Evolutionary conservation across 768 basidiomycete species (phyloP), one percentile per base, ranked within the genome.

Genomic region (Trametes punicea): DNA sequence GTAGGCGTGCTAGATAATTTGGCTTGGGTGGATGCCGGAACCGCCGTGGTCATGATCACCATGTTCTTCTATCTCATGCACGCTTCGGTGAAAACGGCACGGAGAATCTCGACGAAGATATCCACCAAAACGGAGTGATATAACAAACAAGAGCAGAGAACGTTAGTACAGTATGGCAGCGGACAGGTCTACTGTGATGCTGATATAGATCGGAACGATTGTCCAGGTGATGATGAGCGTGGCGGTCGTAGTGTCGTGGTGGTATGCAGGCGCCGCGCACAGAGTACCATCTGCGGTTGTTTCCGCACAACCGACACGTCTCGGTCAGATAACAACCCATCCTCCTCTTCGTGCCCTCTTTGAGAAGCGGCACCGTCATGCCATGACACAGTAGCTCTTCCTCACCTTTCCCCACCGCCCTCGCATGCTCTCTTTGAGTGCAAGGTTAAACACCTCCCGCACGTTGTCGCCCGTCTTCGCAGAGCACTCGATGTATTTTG

Each of bases 391-490:
- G 65, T 81, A 80, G 73, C 79, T 79, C 67, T 79, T 85, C 45
- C 83, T 80, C 62, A 81, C 83, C 74, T 87, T 85, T 29, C 84
- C 82, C 85, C 89, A 88, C 48, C 81, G 77, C 18, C 87, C 83
- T 62, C 79, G 86, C 83, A 98, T 80, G 66, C 92, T 92, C 76
- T 98, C 93, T 70, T 82, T 83, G 57, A 98, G 74, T 6, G 97
- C 97, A 13, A 88, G 79, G 36, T 85, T 79, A 70, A 99, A 98
- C 33, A 98, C 95, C 42, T 95, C 93, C 61, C 90, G 85, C 40
- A 98, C 92, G 45, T 93, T 93, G 15, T 74, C 75, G 4, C 94
- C 92, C n/a, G 84, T 86, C 76, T 96, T 98, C 42, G 95, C 91
- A 30, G 88, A 90, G 72, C 97, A 98, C 71, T 99, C 96, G 59